Evolutionary conservation across 2,329 filamentous ascomycete genomes (phyloP).

Genomic region (Scytalidium sp.): DNA sequence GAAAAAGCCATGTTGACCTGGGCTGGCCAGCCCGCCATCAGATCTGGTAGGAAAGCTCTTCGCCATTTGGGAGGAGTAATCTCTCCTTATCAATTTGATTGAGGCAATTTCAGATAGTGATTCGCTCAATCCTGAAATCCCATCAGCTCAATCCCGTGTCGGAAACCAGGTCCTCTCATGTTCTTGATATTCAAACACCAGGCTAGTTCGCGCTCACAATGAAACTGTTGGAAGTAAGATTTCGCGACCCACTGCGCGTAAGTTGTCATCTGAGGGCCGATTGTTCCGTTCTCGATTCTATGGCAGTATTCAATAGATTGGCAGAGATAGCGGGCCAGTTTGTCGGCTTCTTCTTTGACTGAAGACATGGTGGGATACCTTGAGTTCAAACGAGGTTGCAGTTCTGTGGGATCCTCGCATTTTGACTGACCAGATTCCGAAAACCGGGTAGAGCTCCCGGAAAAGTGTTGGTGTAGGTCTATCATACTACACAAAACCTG

Average conservation of each 20-base stretch:
- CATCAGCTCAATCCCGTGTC: conserved; percentile 1
- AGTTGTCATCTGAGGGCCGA: neutral
- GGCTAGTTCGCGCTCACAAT: neutral
- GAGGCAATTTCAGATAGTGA: too few species aligned
- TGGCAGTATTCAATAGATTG: conserved; percentile 9
- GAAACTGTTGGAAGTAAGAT: neutral
- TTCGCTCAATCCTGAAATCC: neutral
- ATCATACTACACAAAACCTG: conserved; percentile 5
- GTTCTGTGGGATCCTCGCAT: too few species aligned
- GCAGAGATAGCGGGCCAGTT: conserved; percentile 4
- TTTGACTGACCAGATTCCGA: too few species aligned
- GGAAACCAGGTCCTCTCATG: neutral
- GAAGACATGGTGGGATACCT: neutral
- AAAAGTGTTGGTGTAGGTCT: neutral
- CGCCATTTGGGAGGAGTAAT: too few species aligned
- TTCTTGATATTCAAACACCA: conserved; percentile 1
- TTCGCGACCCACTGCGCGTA: neutral
- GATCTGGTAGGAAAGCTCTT: too few species aligned
- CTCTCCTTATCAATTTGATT: too few species aligned
- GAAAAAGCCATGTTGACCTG: too few species aligned
- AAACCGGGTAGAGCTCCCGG: neutral
- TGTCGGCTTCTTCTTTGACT: conserved; percentile 6
- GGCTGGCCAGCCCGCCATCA: too few species aligned
- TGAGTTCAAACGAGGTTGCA: neutral
- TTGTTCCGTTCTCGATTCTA: neutral